Conservation (phyloP, 768 basidiomycete genomes). For the Agaricus bisporus region DNA sequence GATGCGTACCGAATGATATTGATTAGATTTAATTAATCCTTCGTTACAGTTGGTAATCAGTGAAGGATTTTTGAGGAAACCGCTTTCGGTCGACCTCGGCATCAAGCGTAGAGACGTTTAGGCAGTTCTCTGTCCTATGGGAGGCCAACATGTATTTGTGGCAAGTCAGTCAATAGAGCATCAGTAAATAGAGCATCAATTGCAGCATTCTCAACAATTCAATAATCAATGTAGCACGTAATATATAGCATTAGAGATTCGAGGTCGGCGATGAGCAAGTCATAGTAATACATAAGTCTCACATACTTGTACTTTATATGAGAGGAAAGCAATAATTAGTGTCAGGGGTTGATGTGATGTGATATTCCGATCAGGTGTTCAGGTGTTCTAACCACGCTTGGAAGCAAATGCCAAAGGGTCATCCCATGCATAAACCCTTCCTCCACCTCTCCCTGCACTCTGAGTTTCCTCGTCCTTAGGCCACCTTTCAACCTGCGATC, state of each 20-base stretch:
- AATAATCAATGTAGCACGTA: background rate
- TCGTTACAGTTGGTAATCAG: constrained; percentile 53
- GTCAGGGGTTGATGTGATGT: too few species aligned
- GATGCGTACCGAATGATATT: background rate
- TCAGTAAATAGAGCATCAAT: too few species aligned
- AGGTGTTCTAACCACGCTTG: background rate
- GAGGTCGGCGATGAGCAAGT: too few species aligned
- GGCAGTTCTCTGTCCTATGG: background rate
- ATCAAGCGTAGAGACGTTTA: constrained; percentile 53
- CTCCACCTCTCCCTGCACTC: background rate
- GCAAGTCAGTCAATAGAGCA: background rate
- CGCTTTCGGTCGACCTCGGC: constrained; percentile 66
- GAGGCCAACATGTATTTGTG: background rate
- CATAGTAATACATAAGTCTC: too few species aligned
- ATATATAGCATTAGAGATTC: background rate
- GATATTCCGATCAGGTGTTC: constrained; percentile 6
- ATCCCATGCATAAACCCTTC: constrained; percentile 10
- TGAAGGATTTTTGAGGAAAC: constrained; percentile 89
- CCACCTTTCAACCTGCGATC: background rate
- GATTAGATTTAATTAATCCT: background rate
- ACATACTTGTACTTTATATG: too few species aligned
- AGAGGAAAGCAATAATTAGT: too few species aligned
- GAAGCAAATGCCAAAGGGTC: constrained; percentile 3
- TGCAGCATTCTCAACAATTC: too few species aligned
- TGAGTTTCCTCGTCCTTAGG: background rate